Evolutionary conservation across 2,329 filamentous ascomycete species (phyloP).

Genomic region (Raffaelea deltoideospora): DNA sequence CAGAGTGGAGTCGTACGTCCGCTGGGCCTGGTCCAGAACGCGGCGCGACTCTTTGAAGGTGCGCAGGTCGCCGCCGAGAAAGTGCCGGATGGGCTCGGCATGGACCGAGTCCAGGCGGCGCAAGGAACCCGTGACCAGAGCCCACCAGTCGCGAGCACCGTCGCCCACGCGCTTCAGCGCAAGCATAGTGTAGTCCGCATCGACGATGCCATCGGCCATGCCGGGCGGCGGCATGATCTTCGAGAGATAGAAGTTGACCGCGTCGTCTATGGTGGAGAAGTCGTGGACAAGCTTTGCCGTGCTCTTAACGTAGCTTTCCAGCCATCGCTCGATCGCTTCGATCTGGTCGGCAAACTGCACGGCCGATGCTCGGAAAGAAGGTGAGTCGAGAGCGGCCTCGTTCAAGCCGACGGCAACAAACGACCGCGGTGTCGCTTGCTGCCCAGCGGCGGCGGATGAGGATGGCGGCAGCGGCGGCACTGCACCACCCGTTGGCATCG

Average conservation of each 20-base stretch:
- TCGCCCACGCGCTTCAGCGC: constrained; percentile 77
- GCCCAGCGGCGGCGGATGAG: background rate
- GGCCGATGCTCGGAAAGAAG: constrained; percentile 79
- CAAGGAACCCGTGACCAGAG: constrained; percentile 54
- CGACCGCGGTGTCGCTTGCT: constrained; percentile 17
- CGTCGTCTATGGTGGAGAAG: constrained; percentile 60
- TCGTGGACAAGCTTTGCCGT: constrained; percentile 42
- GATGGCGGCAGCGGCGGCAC: no score
- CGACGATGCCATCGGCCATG: constrained; percentile 65
- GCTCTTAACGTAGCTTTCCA: constrained; percentile 45
- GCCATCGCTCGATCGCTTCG: constrained; percentile 83
- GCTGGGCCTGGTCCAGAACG: constrained; percentile 64
- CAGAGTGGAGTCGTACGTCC: constrained; percentile 67
- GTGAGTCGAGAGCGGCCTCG: constrained; percentile 92
- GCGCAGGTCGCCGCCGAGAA: constrained; percentile 64
- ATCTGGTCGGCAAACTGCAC: constrained; percentile 84
- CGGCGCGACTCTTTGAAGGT: constrained; percentile 75
- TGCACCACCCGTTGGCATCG: no score
- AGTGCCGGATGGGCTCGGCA: constrained; percentile 67
- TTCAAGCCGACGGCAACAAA: constrained; percentile 67
- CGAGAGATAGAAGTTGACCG: constrained; percentile 61
- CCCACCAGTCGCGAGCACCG: constrained; percentile 78
- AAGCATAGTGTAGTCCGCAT: constrained; percentile 87
- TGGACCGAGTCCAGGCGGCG: constrained; percentile 65
- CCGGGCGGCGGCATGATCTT: constrained; percentile 59